Conservation (phyloP, 164 flowering plant species). For the Brasenia schreberi region DNA sequence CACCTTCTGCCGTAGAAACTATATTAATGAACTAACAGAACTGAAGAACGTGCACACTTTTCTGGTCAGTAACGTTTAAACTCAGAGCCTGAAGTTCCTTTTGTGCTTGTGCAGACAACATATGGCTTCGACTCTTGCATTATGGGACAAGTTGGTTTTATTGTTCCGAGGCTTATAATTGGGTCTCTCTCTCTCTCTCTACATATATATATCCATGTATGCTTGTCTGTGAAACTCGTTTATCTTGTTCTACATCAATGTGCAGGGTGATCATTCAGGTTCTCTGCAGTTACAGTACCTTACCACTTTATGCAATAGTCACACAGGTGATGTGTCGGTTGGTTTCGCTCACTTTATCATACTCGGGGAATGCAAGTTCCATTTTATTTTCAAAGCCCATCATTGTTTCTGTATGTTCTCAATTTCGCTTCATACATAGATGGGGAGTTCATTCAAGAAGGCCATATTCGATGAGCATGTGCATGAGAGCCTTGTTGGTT, state of each 20-base stretch:
- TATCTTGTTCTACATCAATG: background rate
- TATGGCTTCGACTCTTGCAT: conserved; percentile 60
- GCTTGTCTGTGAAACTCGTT: background rate
- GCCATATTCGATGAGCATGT: conserved; percentile 38
- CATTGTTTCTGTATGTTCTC: conserved; percentile 1
- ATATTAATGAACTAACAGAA: background rate
- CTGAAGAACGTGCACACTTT: background rate
- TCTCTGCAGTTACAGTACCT: conserved; percentile 27
- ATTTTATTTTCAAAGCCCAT: background rate
- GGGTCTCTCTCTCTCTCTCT: conserved; percentile 2
- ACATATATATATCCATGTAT: no score
- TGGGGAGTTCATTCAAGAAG: conserved; percentile 46
- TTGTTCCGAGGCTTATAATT: conserved; percentile 28
- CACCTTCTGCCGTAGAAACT: background rate
- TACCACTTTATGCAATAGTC: conserved; percentile 47
- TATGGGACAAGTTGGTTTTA: conserved; percentile 38
- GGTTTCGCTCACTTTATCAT: background rate
- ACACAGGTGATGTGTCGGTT: conserved; percentile 32
- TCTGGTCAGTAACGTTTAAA: background rate
- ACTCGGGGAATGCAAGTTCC: background rate
- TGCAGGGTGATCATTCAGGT: conserved; percentile 22
- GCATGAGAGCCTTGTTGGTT: conserved; percentile 27
- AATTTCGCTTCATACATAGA: conserved; percentile 17
- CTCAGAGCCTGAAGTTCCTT: background rate
- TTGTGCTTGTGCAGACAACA: conserved; percentile 4